Evolutionary conservation across 257 asterid genomes (phyloP), one percentile per base, ranked within the genome.

Genomic region (Mentha longifolia): DNA sequence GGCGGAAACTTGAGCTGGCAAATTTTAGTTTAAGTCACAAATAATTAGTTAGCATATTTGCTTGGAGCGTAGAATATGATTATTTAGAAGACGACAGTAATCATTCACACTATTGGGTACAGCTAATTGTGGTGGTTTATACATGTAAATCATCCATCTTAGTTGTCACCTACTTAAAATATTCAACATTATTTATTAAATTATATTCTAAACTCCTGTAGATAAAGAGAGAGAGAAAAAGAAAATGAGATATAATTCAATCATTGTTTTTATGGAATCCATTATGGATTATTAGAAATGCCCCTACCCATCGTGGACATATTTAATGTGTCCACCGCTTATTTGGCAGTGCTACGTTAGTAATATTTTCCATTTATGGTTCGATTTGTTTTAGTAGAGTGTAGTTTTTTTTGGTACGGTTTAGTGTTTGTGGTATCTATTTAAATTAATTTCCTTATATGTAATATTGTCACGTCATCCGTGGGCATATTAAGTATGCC

Each of bases 111-210:
- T 28, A 68, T 35, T 51, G 61, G 20, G 45, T 61, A 75, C 80
- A 76, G 70, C 72, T 69, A 60, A 55, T 51, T 61, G 42, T 62
- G 71, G 67, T 68, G 58, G 66, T 68, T 74, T 68, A 61, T 45
- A 16, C 31, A 57, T 61, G 31, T n/a, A 55, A 61, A 61, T 42
- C 33, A 50, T 41, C 69, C 71, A 61, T 61, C 52, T 61, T 76
- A 69, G 76, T 62, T 76, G 80, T 61, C 80, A 68, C 52, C n/a
- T 37, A 9, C 17, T 25, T 66, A 25, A 66, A 57, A 50, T 35
- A 67, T 74, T 74, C 47, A 41, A 50, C 22, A 22, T 74, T 39
- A 67, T 58, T 46, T 19, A 35, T 41, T 22, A 12, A 63, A 42
- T 10, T 46, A 22, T 4, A 5, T 20, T 45, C 19, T 6, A 64